A percentile compares a stretch with the other conserved stretches of the same genome.
Conservation (phyloP, 495 filamentous ascomycete genomes). For the Trichoderma gamsii region DNA sequence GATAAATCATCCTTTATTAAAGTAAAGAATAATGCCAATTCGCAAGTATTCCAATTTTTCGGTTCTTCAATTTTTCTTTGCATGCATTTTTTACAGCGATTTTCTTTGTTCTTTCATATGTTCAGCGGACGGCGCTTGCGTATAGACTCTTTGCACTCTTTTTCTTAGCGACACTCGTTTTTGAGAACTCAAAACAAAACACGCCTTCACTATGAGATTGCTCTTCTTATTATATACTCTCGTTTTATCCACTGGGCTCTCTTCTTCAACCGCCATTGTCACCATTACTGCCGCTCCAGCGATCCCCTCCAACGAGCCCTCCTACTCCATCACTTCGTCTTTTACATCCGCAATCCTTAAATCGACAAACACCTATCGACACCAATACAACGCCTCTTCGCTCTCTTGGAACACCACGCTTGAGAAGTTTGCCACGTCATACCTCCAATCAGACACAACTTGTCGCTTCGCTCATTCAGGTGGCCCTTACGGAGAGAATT, state of each 20-base stretch:
- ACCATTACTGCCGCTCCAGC: conserved; percentile 26
- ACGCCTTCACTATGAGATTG: neutral
- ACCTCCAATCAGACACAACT: conserved; percentile 25
- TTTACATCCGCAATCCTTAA: conserved; percentile 58
- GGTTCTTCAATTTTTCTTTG: neutral
- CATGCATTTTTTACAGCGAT: neutral
- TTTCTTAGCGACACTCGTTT: neutral
- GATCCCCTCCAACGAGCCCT: conserved; percentile 28
- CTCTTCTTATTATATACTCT: neutral
- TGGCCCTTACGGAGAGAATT: conserved; percentile 72
- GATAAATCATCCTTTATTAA: neutral
- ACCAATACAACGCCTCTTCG: conserved; percentile 53
- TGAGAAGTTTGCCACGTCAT: conserved; percentile 43
- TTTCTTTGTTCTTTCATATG: neutral
- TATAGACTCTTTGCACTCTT: neutral
- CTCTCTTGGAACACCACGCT: conserved; percentile 63
- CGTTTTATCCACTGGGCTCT: neutral
- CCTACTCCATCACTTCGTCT: conserved; percentile 41
- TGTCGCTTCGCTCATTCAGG: conserved; percentile 61
- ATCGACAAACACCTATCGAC: conserved; percentile 62
- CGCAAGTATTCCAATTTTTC: neutral
- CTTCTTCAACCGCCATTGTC: conserved; percentile 14
- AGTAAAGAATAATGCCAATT: neutral
- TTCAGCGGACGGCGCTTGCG: neutral
- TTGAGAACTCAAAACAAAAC: neutral